Conservation (phyloP, 2,329 filamentous ascomycete genomes). For the Kalmusia sp. region DNA sequence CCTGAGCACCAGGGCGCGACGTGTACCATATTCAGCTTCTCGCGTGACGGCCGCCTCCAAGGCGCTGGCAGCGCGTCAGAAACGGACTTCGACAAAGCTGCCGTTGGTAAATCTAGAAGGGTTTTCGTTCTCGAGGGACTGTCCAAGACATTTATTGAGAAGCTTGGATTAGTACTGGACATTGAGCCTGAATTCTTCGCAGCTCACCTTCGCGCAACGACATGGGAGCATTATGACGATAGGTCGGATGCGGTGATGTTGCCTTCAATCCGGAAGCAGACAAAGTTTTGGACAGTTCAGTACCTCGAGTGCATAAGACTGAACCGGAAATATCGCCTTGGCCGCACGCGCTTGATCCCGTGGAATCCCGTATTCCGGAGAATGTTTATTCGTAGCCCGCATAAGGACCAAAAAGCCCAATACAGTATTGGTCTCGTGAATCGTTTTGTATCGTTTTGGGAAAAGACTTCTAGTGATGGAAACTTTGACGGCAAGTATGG, state of each 20-base stretch:
- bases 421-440: not conserved
- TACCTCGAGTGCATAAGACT: slow-evolving; percentile 2
- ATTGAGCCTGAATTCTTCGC: slow-evolving; percentile 10
- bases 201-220: not conserved
- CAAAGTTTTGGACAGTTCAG: slow-evolving; percentile 1
- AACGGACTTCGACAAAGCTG: not conserved
- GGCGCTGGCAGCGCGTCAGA: not conserved
- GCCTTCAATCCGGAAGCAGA: slow-evolving; percentile 2
- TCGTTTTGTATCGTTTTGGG: not conserved
- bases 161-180: not conserved
- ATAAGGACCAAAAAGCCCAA: not conserved
- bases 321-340: not conserved
- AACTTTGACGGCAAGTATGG: no score
- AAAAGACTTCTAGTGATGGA: no score
- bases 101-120: not conserved
- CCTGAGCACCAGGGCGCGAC: not conserved
- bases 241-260: slow-evolving; percentile 1
- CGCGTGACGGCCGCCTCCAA: not conserved
- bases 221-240: slow-evolving; percentile 7
- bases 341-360: not conserved
- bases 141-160: not conserved
- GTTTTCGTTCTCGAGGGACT: not conserved
- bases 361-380: not conserved
- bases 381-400: not conserved
- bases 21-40: not conserved